Conservation (phyloP, 1,284 basidiomycete genomes). For the Albatrellus sp. region DNA sequence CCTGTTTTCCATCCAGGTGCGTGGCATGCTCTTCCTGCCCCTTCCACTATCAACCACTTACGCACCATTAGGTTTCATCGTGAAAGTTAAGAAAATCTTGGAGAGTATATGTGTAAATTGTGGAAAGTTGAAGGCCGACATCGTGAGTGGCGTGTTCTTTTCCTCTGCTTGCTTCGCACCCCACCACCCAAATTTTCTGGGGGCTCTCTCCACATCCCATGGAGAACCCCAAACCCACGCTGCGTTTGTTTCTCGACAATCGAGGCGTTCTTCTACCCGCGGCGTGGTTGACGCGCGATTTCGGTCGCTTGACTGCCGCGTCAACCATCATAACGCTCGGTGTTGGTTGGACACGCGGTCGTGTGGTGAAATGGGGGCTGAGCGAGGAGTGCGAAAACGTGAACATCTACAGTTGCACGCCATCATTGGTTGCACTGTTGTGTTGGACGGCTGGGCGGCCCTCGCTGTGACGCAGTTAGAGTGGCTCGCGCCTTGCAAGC, state of each 20-base stretch:
- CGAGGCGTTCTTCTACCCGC: slow-evolving; percentile 69
- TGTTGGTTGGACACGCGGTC: slow-evolving; percentile 70
- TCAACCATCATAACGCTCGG: slow-evolving; percentile 51
- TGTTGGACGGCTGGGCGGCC: slow-evolving; percentile 22
- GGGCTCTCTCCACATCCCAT: slow-evolving; percentile 76
- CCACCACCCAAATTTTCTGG: slow-evolving; percentile 87
- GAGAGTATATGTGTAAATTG: slow-evolving; percentile 99
- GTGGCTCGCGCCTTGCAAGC: slow-evolving; percentile 38
- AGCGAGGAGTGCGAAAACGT: slow-evolving; percentile 76
- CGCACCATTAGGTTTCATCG: slow-evolving; percentile 69
- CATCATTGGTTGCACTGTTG: slow-evolving; percentile 18
- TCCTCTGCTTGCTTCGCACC: slow-evolving; percentile 82
- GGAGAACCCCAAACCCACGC: slow-evolving; percentile 85
- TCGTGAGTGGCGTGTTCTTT: slow-evolving; percentile 69
- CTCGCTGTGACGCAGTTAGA: slow-evolving; percentile 53
- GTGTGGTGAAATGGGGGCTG: slow-evolving; percentile 89
- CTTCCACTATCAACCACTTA: neutral
- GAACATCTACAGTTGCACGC: slow-evolving; percentile 21
- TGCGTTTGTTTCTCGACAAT: slow-evolving; percentile 59
- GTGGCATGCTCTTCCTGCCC: slow-evolving; percentile 16
- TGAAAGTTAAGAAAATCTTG: slow-evolving; percentile 99
- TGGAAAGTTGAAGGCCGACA: slow-evolving; percentile 94
- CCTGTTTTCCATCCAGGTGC: slow-evolving; percentile 94
- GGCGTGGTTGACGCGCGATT: slow-evolving; percentile 62
- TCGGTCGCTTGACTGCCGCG: slow-evolving; percentile 86